phyloP scores from a whole-genome alignment of 2,329 filamentous ascomycete genomes.

The Leptographium procerum region DNA sequence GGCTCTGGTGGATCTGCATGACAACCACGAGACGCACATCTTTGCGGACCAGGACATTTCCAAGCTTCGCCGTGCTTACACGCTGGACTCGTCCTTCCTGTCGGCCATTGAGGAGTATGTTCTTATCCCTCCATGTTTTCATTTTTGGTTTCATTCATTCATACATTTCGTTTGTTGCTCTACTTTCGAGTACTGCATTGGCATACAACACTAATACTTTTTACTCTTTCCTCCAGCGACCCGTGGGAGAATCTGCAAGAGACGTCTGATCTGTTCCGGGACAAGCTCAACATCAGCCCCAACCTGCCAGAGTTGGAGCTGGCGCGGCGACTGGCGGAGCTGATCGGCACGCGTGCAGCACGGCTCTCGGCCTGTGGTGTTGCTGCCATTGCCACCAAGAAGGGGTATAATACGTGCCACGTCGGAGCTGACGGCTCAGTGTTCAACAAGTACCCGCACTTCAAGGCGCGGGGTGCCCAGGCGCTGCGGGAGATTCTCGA shows the following conservation, averaged over 20 bases:
- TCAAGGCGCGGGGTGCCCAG: conserved; percentile 82
- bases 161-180: background rate
- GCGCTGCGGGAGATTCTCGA: conserved; percentile 92
- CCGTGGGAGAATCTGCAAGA: conserved; percentile 92
- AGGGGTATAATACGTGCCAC: conserved; percentile 75
- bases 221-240: conserved; percentile 46
- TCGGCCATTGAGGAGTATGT: conserved; percentile 79
- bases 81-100: conserved; percentile 84
- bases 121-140: background rate
- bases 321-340: conserved; percentile 75
- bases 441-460: conserved; percentile 98
- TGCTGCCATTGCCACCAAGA: conserved; percentile 94
- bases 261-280: conserved; percentile 70
- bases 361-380: conserved; percentile 91
- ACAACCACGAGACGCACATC: conserved; percentile 61
- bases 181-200: no score
- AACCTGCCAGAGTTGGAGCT: conserved; percentile 77
- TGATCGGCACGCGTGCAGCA: conserved; percentile 89
- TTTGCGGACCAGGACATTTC: conserved; percentile 77
- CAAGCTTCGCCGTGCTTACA: conserved; percentile 75
- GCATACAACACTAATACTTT: background rate
- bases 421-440: conserved; percentile 95
- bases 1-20: conserved; percentile 73
- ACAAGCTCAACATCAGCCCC: conserved; percentile 59
- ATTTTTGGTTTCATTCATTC: background rate